These are phyloP conservation scores for Quercus dentata DNA, from an alignment of 306 rosid genomes.

Conservation along the genomic window DNA sequence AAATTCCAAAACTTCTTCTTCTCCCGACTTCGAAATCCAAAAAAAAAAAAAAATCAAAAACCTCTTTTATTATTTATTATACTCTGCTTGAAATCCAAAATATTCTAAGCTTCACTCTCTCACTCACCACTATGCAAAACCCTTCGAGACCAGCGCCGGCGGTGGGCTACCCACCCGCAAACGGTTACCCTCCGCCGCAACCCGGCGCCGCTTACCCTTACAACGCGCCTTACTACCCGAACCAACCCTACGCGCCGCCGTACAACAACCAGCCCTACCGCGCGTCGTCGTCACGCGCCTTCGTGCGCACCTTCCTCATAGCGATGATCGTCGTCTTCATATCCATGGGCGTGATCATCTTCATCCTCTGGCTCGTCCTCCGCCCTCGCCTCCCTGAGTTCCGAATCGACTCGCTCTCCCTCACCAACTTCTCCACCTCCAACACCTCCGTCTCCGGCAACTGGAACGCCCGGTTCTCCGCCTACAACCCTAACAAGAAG, in stretches of 20 bases:
- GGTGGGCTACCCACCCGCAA: constrained; percentile 75
- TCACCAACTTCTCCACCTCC: constrained; percentile 44
- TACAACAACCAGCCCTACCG: constrained; percentile 31
- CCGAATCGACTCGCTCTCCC: constrained; percentile 43
- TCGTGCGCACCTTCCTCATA: constrained; percentile 60
- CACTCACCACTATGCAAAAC: constrained; percentile 39
- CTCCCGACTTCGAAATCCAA: too few relatives aligned
- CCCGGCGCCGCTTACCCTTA: constrained; percentile 43
- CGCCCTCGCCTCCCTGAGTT: constrained; percentile 74
- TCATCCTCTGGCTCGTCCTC: constrained; percentile 75
- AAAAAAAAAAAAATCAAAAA: too few relatives aligned
- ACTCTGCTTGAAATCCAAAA: too few relatives aligned
- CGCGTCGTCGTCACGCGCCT: constrained; percentile 31
- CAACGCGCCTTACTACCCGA: constrained; percentile 19
- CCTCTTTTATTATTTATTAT: too few relatives aligned
- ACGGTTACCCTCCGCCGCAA: constrained; percentile 26
- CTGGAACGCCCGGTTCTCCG: constrained; percentile 49
- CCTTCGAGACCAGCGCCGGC: constrained; percentile 71
- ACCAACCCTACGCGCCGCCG: too few relatives aligned
- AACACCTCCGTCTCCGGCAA: constrained; percentile 48
- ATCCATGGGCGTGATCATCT: constrained; percentile 39
- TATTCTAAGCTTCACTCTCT: neutral
- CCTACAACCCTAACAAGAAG: constrained; percentile 68
- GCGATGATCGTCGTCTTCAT: constrained; percentile 54
- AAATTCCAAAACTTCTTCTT: too few relatives aligned